phyloP scores from a whole-genome alignment of 768 basidiomycete species.

The Boletus sp. region DNA sequence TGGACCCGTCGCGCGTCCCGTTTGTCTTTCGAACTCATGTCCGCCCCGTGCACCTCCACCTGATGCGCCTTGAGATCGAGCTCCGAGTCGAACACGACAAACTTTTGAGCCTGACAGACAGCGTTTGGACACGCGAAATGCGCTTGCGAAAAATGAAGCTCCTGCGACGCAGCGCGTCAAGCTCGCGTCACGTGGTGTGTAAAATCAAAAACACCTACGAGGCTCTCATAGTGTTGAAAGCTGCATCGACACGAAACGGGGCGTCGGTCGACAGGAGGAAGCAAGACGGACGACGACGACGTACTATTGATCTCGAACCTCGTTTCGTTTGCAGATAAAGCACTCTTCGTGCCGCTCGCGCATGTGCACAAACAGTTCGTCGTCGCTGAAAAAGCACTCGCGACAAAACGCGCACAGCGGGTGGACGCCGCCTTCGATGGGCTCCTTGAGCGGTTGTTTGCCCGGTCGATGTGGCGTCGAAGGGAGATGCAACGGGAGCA shows the following conservation, averaged over 20 bases:
- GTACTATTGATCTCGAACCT: constrained; percentile 81
- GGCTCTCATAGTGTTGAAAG: constrained; percentile 74
- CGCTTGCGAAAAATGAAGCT: constrained; percentile 68
- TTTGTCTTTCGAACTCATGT: constrained; percentile 68
- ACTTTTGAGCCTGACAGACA: constrained; percentile 80
- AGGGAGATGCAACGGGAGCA: constrained; percentile 74
- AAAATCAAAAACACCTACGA: constrained; percentile 59
- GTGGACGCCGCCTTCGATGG: constrained; percentile 69
- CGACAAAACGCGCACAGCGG: constrained; percentile 86
- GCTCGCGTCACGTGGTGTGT: no score
- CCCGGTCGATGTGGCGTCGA: constrained; percentile 50
- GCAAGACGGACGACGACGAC: constrained; percentile 30
- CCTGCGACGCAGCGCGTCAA: constrained; percentile 42
- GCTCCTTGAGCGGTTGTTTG: constrained; percentile 47
- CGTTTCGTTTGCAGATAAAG: constrained; percentile 87
- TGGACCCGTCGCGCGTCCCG: constrained; percentile 67
- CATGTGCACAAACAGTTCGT: constrained; percentile 93
- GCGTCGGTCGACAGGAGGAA: background rate
- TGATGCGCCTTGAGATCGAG: constrained; percentile 92
- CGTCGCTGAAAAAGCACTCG: constrained; percentile 91
- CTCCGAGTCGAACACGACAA: constrained; percentile 87
- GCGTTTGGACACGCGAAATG: constrained; percentile 80
- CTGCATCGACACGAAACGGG: constrained; percentile 34
- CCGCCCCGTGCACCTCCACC: constrained; percentile 77
- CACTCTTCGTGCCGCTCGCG: constrained; percentile 94